Base-by-base conservation (phyloP, 495 filamentous ascomycete genomes). In the Penicillium mononematosum region DNA sequence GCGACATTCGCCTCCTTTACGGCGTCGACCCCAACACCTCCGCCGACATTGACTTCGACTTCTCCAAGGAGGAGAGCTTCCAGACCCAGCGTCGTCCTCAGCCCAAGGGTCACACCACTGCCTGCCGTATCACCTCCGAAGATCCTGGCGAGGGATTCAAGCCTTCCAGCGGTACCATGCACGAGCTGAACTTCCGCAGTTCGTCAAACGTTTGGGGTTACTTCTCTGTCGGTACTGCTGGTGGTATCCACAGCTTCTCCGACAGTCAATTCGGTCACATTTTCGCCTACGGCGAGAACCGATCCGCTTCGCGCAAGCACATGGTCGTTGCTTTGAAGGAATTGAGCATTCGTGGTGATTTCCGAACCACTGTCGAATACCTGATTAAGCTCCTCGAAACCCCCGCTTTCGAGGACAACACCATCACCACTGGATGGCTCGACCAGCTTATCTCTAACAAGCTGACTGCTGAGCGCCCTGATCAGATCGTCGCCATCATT, bases 181-280 rank as follows among this genome's bases (percentile, higher is more conserved):
- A 97, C 77, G 94, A 99, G 69, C 79, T 99, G 63, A 99, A 99
- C 80, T 99, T 99, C 86, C 83, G 94, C 57, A 91, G 87, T 78
- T 96, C 92, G 64, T 97, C 94, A 44, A 99, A 99, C 65, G 94
- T 97, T 39, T 99, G 94, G 94, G 94, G 94, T 81, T 99, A 99
- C 76, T 99, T 99, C 85, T 99, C 94, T 32, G 94, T 99, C 72
- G 90, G 94, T 76, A 92, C 92, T 17, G 85, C 90, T 39, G 91
- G 91, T 79, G 91, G 92, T 75, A 99, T 99, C 61, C 94, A 99
- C 85, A 96, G 89, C 70, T 99, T 96, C 81, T 97, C 94, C 4
- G 94, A 99, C 82, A 93, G 89, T 68, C 94, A 99, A 73, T 99
- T 99, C 66, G 94, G 94, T 73, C 94, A 99, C 74, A 98, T 99